Conservation (phyloP, 2,329 filamentous ascomycete genomes). For the Paramyrothecium sp. region DNA sequence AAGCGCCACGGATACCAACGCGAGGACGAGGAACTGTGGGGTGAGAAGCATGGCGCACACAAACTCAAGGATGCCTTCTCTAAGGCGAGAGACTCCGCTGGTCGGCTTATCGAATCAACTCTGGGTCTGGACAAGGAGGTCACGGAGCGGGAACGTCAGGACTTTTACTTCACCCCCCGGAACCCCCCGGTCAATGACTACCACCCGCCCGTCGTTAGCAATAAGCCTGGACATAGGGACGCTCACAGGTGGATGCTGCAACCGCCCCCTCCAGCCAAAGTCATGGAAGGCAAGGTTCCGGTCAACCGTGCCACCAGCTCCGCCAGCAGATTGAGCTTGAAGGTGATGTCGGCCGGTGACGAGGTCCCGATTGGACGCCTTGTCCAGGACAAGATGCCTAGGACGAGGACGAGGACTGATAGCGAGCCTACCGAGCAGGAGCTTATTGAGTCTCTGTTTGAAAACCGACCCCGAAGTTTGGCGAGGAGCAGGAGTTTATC, state of each 20-base stretch:
- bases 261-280: constrained; percentile 81
- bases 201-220: constrained; percentile 80
- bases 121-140: constrained; percentile 51
- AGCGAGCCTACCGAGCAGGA: constrained; percentile 39
- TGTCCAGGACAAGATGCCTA: constrained; percentile 43
- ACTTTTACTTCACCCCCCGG: constrained; percentile 58
- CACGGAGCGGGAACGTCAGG: constrained; percentile 51
- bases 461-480: constrained; percentile 27
- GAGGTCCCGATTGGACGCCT: constrained; percentile 40
- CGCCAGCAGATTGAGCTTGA: constrained; percentile 47
- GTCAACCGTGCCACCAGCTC: constrained; percentile 63
- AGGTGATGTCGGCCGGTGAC: constrained; percentile 37
- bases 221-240: constrained; percentile 64
- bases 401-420: constrained; percentile 40
- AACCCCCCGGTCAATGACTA: constrained; percentile 82
- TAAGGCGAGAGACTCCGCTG: constrained; percentile 56
- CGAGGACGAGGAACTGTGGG: constrained; percentile 87
- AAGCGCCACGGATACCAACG: constrained; percentile 72
- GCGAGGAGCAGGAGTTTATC: constrained; percentile 35
- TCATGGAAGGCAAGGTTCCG: constrained; percentile 85
- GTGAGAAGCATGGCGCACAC: constrained; percentile 54
- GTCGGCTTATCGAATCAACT: constrained; percentile 51
- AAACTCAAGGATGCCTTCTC: constrained; percentile 57
- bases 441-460: constrained; percentile 41
- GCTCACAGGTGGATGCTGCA: constrained; percentile 91